Base-by-base conservation (phyloP, 2,329 filamentous ascomycete genomes). In the Nannizziopsis barbatae region DNA sequence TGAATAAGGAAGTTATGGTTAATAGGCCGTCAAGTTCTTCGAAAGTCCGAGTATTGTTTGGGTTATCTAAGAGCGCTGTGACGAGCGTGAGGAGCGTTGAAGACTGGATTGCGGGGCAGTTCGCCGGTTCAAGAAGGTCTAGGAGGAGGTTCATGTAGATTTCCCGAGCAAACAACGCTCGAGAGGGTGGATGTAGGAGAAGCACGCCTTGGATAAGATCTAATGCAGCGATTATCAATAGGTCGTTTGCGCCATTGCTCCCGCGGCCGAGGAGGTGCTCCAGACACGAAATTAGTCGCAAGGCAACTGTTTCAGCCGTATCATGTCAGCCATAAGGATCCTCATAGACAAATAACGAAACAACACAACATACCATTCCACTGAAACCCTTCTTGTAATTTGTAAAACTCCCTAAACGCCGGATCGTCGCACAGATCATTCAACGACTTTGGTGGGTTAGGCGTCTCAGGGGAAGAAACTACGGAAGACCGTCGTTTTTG, bases 91-190 rank as follows among this genome's bases (percentile, higher is more conserved):
- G 80, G 27, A 96, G 79, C 7, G 90, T 89, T 44, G 88, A 81
- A 6, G 85, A 90, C 68, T 96, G 90, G 57, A 96, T 89, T 2
- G 85, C 84, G 0, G 89, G 87, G 64, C 87, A 93, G 67, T 94
- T 95, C 62, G 83, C 83, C 4, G 87, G 85, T 64, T 95, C 89
- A 57, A 96, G 83, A 37, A 96, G 85, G 67, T 96, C 89, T 54
- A 96, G 83, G 36, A 96, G 82, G 50, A 95, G 78, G 64, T 95
- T 95, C 90, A 98, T 96, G 68, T 93, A 85, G 56, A 88, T 82
- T 67, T 95, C 88, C 51, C 88, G 79, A 20, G 83, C 80, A 67
- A 96, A 96, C 42, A 96, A 76, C 11, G 80, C 76, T 64, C 92
- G 85, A 60, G 86, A 94, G 0, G 89, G 86, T 10, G 90, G 89